Conservation (phyloP, 176 grass and related monocot species). For the Thalia dealbata region DNA sequence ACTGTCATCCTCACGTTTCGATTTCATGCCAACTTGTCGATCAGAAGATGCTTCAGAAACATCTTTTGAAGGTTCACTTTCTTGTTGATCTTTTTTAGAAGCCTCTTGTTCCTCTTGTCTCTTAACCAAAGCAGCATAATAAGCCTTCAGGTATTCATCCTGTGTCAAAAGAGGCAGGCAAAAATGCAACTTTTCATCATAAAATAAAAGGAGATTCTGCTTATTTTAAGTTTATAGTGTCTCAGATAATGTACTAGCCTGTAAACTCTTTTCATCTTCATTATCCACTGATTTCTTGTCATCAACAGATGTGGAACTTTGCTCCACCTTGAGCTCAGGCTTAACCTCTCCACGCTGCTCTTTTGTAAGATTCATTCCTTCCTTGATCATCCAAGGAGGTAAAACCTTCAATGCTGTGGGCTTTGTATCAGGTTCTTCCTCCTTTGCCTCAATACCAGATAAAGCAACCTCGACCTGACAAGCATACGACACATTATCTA, state of each 20-base stretch:
- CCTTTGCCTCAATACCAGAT: conserved; percentile 45
- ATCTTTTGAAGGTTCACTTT: conserved; percentile 24
- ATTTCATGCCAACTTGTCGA: conserved; percentile 68
- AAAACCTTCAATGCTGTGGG: conserved; percentile 43
- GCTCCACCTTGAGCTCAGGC: conserved; percentile 21
- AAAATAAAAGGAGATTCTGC: not conserved
- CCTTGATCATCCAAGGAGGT: conserved; percentile 93
- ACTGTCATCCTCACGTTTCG: conserved; percentile 53
- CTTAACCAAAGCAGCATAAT: conserved; percentile 64
- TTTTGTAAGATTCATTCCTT: conserved; percentile 96
- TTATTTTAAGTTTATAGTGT: not conserved
- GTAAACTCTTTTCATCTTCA: conserved; percentile 55
- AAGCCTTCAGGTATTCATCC: conserved; percentile 89
- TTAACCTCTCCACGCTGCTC: conserved; percentile 79
- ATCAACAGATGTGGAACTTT: conserved; percentile 36
- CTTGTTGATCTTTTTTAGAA: conserved; percentile 32
- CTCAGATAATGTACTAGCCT: conserved; percentile 33
- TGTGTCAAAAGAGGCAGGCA: conserved; percentile 12
- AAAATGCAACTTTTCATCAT: not conserved
- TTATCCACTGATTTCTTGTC: conserved; percentile 56
- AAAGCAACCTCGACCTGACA: conserved; percentile 75
- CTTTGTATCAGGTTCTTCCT: conserved; percentile 53
- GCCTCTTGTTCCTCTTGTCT: conserved; percentile 45
- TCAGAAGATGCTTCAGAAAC: conserved; percentile 30
- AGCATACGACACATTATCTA: not conserved